Percentiles rank a stretch among this genome's conserved stretches.
phyloP scores from a whole-genome alignment of 176 grass and related monocot genomes.

The Miscanthus lutarioriparius region DNA sequence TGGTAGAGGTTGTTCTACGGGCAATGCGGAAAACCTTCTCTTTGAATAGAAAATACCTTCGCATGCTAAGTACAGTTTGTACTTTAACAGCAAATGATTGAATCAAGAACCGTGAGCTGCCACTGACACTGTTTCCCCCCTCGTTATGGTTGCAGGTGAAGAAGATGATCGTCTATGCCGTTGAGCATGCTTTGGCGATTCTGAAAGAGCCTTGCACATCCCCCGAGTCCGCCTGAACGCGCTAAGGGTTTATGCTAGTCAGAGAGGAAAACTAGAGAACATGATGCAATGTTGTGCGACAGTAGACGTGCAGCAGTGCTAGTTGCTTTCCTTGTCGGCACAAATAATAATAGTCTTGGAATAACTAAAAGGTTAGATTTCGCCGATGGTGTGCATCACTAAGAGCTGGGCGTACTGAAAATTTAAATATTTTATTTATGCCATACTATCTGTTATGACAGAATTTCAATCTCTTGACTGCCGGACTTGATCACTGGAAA shows the following conservation, averaged over 20 bases:
- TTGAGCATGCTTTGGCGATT: slow-evolving; percentile 41
- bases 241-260: neutral
- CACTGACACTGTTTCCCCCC: neutral
- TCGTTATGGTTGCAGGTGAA: slow-evolving; percentile 41
- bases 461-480: neutral
- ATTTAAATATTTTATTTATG: neutral
- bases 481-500: neutral
- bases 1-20: no score
- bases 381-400: neutral
- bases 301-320: neutral
- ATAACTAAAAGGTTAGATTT: neutral
- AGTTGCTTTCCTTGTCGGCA: neutral
- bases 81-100: neutral
- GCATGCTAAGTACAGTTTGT: neutral
- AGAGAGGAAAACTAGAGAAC: neutral
- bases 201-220: slow-evolving; percentile 25
- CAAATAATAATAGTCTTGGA: slow-evolving; percentile 1
- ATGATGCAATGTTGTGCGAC: neutral
- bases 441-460: neutral
- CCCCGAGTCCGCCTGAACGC: neutral
- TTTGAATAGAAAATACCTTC: no score
- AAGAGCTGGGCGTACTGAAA: neutral
- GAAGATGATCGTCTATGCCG: slow-evolving; percentile 68
- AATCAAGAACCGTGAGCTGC: neutral
- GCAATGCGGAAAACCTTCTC: no score